Evolutionary conservation across 441 rosid genomes (phyloP).

Genomic region (Adansonia grandidieri): DNA sequence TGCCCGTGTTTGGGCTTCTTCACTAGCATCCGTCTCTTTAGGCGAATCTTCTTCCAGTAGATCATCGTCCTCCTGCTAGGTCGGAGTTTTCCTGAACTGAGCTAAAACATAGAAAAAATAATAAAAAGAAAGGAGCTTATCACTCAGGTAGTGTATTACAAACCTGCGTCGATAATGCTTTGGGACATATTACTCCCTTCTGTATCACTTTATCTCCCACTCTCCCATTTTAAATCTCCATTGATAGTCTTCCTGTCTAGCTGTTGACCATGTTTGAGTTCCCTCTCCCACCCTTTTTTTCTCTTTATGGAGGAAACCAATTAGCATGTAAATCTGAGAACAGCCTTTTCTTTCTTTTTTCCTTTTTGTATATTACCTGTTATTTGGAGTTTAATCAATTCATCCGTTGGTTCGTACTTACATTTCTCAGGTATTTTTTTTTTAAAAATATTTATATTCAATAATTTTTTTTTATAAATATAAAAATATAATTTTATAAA

Average conservation of each 20-base stretch:
- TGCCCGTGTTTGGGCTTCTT: constrained; percentile 84
- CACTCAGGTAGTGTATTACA: constrained; percentile 26
- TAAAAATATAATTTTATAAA: no score
- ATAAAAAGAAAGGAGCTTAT: constrained; percentile 17
- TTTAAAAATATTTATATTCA: no score
- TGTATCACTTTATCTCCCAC: background rate
- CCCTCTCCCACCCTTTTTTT: background rate
- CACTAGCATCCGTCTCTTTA: constrained; percentile 82
- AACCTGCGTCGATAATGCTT: constrained; percentile 22
- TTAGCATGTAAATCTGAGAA: constrained; percentile 64
- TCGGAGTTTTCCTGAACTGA: background rate
- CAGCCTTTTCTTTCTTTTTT: constrained; percentile 32
- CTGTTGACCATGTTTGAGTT: constrained; percentile 40
- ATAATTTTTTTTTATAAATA: no score
- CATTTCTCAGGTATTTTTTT: no score
- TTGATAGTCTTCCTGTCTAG: constrained; percentile 36
- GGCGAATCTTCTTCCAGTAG: constrained; percentile 70
- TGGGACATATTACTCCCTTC: constrained; percentile 21
- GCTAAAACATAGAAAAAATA: constrained; percentile 24
- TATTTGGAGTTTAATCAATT: constrained; percentile 21
- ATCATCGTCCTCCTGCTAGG: constrained; percentile 37
- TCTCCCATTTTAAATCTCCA: constrained; percentile 22
- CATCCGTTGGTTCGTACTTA: background rate
- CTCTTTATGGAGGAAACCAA: constrained; percentile 39
- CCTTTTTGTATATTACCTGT: constrained; percentile 47